Percentiles rank a stretch among this genome's conserved stretches.
Evolutionary conservation across 2,329 filamentous ascomycete species (phyloP).

Genomic region (Hymenoscyphus occultus): DNA sequence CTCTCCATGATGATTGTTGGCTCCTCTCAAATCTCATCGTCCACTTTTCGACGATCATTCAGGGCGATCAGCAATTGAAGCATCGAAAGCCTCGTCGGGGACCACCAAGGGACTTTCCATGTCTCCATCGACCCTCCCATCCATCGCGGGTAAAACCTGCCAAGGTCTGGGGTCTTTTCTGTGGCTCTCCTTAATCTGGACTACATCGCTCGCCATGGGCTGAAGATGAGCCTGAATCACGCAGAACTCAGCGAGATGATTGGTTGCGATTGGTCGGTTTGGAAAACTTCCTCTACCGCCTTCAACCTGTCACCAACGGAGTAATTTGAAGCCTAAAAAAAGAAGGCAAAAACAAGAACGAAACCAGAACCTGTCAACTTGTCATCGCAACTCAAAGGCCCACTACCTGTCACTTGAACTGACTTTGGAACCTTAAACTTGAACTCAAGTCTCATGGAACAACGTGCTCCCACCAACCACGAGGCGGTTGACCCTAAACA

Average conservation of each 20-base stretch:
- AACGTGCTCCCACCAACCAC: constrained; percentile 1
- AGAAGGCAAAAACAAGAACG: background rate
- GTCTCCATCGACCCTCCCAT: background rate
- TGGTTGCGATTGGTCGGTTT: background rate
- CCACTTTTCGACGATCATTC: constrained; percentile 15
- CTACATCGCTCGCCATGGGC: constrained; percentile 12
- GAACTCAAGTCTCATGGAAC: background rate
- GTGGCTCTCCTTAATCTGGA: constrained; percentile 17
- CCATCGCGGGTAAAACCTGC: constrained; percentile 14
- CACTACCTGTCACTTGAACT: constrained; percentile 11
- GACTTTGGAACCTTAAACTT: background rate
- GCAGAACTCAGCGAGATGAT: constrained; percentile 1
- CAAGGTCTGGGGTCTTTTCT: constrained; percentile 12
- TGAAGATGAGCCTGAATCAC: constrained; percentile 14
- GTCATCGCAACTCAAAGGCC: background rate
- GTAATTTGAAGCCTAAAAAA: background rate
- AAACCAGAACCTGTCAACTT: background rate
- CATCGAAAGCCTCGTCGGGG: constrained; percentile 15
- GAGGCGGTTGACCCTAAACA: background rate
- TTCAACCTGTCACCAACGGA: background rate
- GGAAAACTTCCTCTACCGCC: background rate
- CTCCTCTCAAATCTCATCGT: background rate
- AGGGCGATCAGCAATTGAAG: constrained; percentile 16
- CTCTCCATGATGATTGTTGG: background rate
- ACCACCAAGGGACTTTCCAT: background rate